A percentile compares a stretch with the other conserved stretches of the same genome.
phyloP scores from a whole-genome alignment of 768 basidiomycete species.

The Suillus variegatus region DNA sequence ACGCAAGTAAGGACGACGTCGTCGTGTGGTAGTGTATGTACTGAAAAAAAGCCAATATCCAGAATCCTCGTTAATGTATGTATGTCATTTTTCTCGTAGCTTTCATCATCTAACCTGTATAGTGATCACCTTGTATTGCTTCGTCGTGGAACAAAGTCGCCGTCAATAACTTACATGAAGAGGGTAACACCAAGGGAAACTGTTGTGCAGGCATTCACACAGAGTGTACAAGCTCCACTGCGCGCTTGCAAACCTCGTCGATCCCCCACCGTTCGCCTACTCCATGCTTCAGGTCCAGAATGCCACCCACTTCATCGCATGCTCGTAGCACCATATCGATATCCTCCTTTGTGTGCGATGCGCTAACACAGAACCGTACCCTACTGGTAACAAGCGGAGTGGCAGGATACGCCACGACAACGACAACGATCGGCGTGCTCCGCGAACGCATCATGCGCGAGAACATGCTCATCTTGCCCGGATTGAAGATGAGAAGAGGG shows the following conservation, averaged over 20 bases:
- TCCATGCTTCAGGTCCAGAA: conserved; percentile 89
- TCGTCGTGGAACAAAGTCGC: not conserved
- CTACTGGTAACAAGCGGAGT: conserved; percentile 78
- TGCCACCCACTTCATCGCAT: conserved; percentile 89
- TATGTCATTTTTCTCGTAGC: not conserved
- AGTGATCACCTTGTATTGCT: not conserved
- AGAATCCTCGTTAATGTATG: not conserved
- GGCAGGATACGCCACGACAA: conserved; percentile 90
- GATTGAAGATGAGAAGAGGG: conserved; percentile 88
- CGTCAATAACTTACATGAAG: conserved; percentile 1
- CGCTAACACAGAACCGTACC: conserved; percentile 91
- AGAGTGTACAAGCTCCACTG: conserved; percentile 70
- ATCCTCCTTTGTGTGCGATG: conserved; percentile 96
- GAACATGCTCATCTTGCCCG: conserved; percentile 93
- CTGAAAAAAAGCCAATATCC: not conserved
- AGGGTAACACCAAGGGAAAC: not conserved
- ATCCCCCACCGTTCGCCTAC: conserved; percentile 71
- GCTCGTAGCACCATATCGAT: conserved; percentile 84
- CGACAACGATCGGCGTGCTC: conserved; percentile 76
- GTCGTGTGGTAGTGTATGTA: conserved; percentile 2
- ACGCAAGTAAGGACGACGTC: not conserved
- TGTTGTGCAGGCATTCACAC: conserved; percentile 16
- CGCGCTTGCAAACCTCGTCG: conserved; percentile 69
- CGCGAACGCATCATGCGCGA: conserved; percentile 77
- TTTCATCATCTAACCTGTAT: not conserved